Percentiles rank a stretch among this genome's conserved stretches.
These are phyloP conservation scores for Chlamydomonas sp. DNA, from an alignment of 139 green algal species.

Conservation along the genomic window DNA sequence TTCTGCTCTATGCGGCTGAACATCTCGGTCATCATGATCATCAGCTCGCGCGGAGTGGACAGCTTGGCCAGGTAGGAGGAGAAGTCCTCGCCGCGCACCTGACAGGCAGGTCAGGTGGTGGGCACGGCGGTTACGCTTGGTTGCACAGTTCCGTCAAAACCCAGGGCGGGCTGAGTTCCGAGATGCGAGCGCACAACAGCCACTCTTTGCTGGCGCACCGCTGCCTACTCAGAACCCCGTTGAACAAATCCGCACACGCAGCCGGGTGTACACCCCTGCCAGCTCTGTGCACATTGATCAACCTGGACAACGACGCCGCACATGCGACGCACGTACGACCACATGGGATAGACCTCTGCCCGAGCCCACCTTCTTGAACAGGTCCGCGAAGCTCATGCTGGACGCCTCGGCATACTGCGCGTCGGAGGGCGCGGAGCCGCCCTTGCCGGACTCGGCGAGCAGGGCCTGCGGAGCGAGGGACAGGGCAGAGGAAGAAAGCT, in stretches of 20 bases:
- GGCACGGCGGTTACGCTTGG: too few species aligned
- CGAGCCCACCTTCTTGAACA: constrained; percentile 81
- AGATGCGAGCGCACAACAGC: too few species aligned
- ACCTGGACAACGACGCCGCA: too few species aligned
- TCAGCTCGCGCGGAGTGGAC: constrained; percentile 87
- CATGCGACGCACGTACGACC: background rate
- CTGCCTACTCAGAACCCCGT: too few species aligned
- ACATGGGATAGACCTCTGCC: background rate
- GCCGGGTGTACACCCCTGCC: too few species aligned
- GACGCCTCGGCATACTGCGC: background rate
- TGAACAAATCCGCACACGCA: too few species aligned
- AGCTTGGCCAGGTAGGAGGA: constrained; percentile 85
- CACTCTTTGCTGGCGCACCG: too few species aligned
- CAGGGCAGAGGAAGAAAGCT: background rate
- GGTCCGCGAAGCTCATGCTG: constrained; percentile 77
- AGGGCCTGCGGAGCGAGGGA: background rate
- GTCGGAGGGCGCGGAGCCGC: background rate
- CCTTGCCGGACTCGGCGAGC: background rate
- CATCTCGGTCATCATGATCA: constrained; percentile 96
- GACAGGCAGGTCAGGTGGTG: background rate
- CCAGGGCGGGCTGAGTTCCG: too few species aligned
- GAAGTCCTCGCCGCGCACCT: constrained; percentile 88
- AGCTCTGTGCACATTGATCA: too few species aligned
- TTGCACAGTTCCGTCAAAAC: too few species aligned
- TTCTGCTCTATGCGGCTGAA: constrained; percentile 88